These are phyloP conservation scores for Fusarium tanahbumbuense DNA, from an alignment of 2,329 filamentous ascomycete genomes.

Conservation along the genomic window DNA sequence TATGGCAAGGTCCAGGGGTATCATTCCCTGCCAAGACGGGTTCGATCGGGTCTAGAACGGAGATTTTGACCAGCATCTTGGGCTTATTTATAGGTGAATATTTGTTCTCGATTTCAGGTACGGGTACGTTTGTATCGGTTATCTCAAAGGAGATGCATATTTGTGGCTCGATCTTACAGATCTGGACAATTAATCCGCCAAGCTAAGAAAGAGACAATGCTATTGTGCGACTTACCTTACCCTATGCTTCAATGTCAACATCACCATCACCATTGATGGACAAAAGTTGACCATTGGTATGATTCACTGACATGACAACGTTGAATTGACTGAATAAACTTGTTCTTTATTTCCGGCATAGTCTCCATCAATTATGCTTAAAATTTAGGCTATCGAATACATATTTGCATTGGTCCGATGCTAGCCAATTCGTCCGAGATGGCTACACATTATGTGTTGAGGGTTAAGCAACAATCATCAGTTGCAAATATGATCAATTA, in stretches of 20 bases:
- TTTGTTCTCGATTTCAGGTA: background rate
- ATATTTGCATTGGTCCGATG: background rate
- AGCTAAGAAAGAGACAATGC: background rate
- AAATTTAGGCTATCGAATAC: background rate
- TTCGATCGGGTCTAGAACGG: conserved; percentile 30
- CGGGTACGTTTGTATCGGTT: background rate
- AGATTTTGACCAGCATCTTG: conserved; percentile 12
- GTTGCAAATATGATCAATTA: too few relatives aligned
- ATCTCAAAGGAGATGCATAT: background rate
- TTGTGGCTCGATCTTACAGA: conserved; percentile 7
- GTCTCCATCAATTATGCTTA: background rate
- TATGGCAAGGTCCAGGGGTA: conserved; percentile 1
- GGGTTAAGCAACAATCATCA: too few relatives aligned
- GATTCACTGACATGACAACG: too few relatives aligned
- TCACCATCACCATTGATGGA: background rate
- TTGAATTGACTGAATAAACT: background rate
- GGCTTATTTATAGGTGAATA: conserved; percentile 14
- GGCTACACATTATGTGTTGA: too few relatives aligned
- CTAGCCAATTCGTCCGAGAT: background rate
- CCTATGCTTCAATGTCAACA: background rate
- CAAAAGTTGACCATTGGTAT: background rate
- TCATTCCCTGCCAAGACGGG: conserved; percentile 14
- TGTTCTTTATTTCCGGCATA: background rate
- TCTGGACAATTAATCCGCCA: conserved; percentile 12
- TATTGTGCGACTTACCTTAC: background rate